Evolutionary conservation across 805 yeast genomes (phyloP).

Genomic region (Zygoascus tannicola): DNA sequence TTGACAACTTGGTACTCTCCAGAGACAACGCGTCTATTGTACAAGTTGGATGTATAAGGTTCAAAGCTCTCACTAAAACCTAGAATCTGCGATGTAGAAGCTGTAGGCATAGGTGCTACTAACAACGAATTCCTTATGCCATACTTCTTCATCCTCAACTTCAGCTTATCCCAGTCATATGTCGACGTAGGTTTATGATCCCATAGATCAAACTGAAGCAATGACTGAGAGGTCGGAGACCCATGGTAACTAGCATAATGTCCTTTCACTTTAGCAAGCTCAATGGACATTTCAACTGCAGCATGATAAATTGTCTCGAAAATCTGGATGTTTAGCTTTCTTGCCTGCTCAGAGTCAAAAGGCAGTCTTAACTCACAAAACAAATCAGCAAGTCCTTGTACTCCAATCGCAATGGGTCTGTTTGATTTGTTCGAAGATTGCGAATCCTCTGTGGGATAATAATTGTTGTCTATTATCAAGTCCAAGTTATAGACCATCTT

Average conservation of each 20-base stretch:
- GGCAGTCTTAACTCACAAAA: slow-evolving; percentile 75
- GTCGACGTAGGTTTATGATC: slow-evolving; percentile 61
- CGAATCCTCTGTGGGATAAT: slow-evolving; percentile 77
- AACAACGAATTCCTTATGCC: slow-evolving; percentile 83
- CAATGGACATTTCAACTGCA: slow-evolving; percentile 78
- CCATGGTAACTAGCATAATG: slow-evolving; percentile 66
- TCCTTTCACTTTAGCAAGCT: slow-evolving; percentile 63
- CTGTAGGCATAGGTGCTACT: slow-evolving; percentile 91
- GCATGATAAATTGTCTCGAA: slow-evolving; percentile 96
- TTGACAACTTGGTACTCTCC: slow-evolving; percentile 94
- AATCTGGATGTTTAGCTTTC: slow-evolving; percentile 65
- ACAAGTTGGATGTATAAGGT: slow-evolving; percentile 89
- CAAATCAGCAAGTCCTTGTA: slow-evolving; percentile 92
- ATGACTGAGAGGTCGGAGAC: slow-evolving; percentile 84
- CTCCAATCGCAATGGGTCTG: slow-evolving; percentile 95
- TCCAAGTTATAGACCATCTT: slow-evolving; percentile 72
- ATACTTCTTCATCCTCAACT: slow-evolving; percentile 43
- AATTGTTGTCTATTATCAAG: slow-evolving; percentile 72
- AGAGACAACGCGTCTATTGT: slow-evolving; percentile 80
- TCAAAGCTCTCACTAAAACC: slow-evolving; percentile 95
- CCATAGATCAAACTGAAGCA: slow-evolving; percentile 86
- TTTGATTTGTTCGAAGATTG: slow-evolving; percentile 66
- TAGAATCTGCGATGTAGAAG: slow-evolving; percentile 90
- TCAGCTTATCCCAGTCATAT: slow-evolving; percentile 80
- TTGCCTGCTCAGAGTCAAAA: slow-evolving; percentile 77